Evolutionary conservation across 1,284 basidiomycete species (phyloP).

Genomic region (Leccinum fallax): DNA sequence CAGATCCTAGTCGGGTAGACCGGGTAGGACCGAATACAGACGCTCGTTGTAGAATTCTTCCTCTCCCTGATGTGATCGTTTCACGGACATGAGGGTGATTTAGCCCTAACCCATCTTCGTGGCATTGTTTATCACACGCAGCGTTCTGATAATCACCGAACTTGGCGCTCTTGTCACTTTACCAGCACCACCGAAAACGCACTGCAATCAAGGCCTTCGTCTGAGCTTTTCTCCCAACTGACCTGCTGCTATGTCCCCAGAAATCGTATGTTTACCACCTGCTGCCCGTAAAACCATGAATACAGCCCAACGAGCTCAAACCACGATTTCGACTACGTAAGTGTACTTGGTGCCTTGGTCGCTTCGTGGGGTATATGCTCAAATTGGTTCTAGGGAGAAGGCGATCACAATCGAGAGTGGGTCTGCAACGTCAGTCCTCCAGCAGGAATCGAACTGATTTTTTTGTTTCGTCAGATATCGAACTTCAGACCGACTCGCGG

Average conservation of each 20-base stretch:
- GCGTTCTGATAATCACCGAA: not conserved
- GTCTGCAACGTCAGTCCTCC: no score
- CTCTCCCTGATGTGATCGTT: not conserved
- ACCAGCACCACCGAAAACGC: not conserved
- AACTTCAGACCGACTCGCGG: not conserved
- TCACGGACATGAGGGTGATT: not conserved
- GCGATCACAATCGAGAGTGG: conserved; percentile 3
- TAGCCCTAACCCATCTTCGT: not conserved
- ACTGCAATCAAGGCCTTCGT: not conserved
- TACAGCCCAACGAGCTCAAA: not conserved
- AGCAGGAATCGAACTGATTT: not conserved
- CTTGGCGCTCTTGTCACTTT: not conserved
- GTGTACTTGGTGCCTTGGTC: not conserved
- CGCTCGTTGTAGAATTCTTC: not conserved
- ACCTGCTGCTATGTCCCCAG: not conserved
- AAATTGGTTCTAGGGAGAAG: not conserved
- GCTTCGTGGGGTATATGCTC: not conserved
- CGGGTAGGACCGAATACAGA: not conserved
- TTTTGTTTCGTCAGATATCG: not conserved
- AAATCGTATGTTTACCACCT: not conserved
- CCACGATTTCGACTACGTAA: not conserved
- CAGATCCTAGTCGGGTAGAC: no score
- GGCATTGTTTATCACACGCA: not conserved
- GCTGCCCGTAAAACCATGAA: not conserved
- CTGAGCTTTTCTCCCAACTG: not conserved